A percentile compares a stretch with the other conserved stretches of the same genome.
These are phyloP conservation scores for Rhodosporidiobolus odoratus DNA, from an alignment of 768 basidiomycete genomes.

Conservation along the genomic window DNA sequence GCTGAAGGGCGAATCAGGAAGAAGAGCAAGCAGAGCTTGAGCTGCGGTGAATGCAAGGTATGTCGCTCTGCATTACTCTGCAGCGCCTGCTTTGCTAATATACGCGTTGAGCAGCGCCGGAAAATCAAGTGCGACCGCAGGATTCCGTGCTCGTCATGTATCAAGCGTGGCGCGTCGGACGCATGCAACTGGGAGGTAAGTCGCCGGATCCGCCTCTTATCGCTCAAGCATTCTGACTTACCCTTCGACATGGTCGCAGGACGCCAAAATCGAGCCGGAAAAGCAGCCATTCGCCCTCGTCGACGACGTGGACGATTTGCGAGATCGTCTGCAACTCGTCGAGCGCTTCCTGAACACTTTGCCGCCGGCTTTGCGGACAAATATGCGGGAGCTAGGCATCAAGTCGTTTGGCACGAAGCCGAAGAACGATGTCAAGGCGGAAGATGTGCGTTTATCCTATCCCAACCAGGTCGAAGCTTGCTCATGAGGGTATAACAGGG, in stretches of 20 bases:
- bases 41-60: conserved; percentile 30
- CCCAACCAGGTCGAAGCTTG: too few relatives aligned
- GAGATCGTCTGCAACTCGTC: conserved; percentile 3
- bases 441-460: not conserved
- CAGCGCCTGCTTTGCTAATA: not conserved
- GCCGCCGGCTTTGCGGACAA: conserved; percentile 1
- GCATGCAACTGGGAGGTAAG: conserved; percentile 31
- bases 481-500: too few relatives aligned
- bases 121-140: conserved; percentile 36
- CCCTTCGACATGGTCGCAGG: not conserved
- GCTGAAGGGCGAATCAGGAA: not conserved
- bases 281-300: conserved; percentile 34
- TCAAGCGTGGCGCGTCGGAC: conserved; percentile 22
- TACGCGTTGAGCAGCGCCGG: not conserved
- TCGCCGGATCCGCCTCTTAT: too few relatives aligned
- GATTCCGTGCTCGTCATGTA: conserved; percentile 26
- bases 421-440: not conserved
- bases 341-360: conserved; percentile 36
- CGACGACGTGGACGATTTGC: conserved; percentile 23
- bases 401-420: not conserved
- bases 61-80: not conserved
- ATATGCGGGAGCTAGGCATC: conserved; percentile 18
- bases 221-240: not conserved
- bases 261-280: conserved; percentile 37
- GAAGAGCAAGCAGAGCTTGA: conserved; percentile 18